A percentile compares a stretch with the other conserved stretches of the same genome.
These are phyloP conservation scores for Tulasnella sp. DNA, from an alignment of 768 basidiomycete species.

Conservation along the genomic window DNA sequence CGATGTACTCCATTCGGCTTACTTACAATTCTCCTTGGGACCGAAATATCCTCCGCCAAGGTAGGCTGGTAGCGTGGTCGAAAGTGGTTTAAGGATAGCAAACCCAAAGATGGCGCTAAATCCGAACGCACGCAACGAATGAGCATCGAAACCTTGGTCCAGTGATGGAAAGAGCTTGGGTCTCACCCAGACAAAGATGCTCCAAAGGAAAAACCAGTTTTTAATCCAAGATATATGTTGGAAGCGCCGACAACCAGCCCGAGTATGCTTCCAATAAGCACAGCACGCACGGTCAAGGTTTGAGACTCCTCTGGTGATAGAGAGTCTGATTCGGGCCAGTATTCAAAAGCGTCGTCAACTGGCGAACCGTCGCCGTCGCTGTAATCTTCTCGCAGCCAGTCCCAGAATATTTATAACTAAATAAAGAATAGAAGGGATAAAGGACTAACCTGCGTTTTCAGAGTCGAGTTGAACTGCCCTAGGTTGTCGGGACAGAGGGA, in stretches of 20 bases:
- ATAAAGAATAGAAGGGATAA: too few species aligned
- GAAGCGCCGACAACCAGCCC: constrained; percentile 20
- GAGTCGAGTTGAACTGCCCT: too few species aligned
- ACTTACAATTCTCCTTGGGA: constrained; percentile 47
- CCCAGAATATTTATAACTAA: too few species aligned
- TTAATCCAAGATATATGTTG: constrained; percentile 52
- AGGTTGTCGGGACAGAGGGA: too few species aligned
- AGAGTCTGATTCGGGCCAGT: constrained; percentile 27
- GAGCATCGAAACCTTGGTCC: too few species aligned
- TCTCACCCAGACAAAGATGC: constrained; percentile 12
- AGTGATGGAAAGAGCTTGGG: too few species aligned
- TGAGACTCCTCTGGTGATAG: constrained; percentile 38
- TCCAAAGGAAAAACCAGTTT: constrained; percentile 37
- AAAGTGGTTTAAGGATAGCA: constrained; percentile 49
- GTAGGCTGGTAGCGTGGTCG: constrained; percentile 26
- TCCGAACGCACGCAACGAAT: too few species aligned
- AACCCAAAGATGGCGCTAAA: constrained; percentile 52
- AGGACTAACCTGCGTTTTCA: too few species aligned
- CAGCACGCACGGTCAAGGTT: constrained; percentile 30
- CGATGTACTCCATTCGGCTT: neutral
- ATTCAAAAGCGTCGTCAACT: too few species aligned
- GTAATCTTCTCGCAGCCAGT: too few species aligned
- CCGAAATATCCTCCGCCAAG: constrained; percentile 41
- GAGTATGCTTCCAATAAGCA: constrained; percentile 15
- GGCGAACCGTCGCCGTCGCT: too few species aligned